Base-by-base conservation (phyloP, 2,329 filamentous ascomycete species). In the Trichocomaceae sp. region DNA sequence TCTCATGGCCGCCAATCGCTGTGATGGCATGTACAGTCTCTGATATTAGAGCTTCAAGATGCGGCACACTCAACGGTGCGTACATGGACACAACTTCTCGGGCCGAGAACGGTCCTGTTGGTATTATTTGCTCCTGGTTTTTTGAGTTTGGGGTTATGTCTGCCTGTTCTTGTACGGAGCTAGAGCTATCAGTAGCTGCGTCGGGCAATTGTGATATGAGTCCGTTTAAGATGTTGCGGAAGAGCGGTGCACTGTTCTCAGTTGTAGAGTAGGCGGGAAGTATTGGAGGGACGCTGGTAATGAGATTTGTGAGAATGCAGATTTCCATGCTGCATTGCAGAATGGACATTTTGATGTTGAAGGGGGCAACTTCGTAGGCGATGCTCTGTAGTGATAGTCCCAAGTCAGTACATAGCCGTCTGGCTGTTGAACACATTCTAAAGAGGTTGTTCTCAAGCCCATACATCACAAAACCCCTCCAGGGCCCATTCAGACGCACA, bases 241-340 rank as follows among this genome's bases (percentile, higher is more conserved):
- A 83, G 48, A 88, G 83, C 0, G 91, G 90, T 2, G 89, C 90
- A 2, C 84, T 84, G 59, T 89, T 90, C 60, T 81, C 80, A 54
- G 83, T 79, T 56, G 82, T 82, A 7, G 86, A 81, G 64, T 87
- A 87, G 58, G 83, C 83, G 1, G 80, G 79, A n/a, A 66, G 61
- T 66, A 96, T 81, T 35, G 85, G 84, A 5, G 92, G 91, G 2
- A 88, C 87, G 61, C 92, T 89, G 48, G 85, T 87, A 63, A 97
- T 87, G 54, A 86, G 85, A 72, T 95, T 95, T 26, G 89, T 93
- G 55, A 97, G 79, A 31, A 90, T 84, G 60, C 87, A 84, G 58
- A 96, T 88, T 75, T 97, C 92, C 74, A 96, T 90, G 72, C 90
- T 95, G 23, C 91, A 90, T 76, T 99, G 92, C 45, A 99, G 86